Evolutionary conservation across 768 basidiomycete genomes (phyloP).

Genomic region (Cystobasidium tubakii): DNA sequence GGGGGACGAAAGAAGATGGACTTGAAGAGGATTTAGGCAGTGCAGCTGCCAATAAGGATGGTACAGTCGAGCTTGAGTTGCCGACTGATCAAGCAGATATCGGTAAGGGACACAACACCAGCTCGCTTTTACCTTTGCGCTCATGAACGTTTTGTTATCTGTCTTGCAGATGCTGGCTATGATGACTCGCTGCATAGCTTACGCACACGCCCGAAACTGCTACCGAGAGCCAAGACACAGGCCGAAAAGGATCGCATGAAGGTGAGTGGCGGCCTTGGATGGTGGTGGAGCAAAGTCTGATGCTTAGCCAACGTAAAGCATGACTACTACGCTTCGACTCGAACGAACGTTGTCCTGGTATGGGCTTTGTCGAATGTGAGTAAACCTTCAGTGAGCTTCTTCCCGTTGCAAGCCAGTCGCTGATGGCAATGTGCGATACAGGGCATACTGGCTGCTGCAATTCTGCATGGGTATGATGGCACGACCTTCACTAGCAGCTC

Average conservation of each 20-base stretch:
- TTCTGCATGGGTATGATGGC: conserved; percentile 61
- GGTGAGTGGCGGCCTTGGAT: no score
- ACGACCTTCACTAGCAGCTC: conserved; percentile 59
- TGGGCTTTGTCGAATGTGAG: conserved; percentile 81
- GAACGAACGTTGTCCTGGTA: conserved; percentile 70
- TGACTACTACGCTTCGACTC: conserved; percentile 80
- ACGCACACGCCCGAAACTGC: conserved; percentile 44
- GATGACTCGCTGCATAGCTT: conserved; percentile 72
- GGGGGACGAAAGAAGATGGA: conserved; percentile 46
- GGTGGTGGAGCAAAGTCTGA: no score
- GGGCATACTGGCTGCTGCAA: conserved; percentile 65
- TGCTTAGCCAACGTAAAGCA: no score
- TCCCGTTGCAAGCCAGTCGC: not conserved
- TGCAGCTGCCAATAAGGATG: conserved; percentile 38
- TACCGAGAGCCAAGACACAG: conserved; percentile 46
- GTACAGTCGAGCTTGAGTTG: conserved; percentile 43
- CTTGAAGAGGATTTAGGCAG: conserved; percentile 44
- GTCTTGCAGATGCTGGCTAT: conserved; percentile 63
- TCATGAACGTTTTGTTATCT: not conserved
- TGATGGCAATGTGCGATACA: conserved; percentile 48
- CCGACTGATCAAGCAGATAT: conserved; percentile 45
- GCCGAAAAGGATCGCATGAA: conserved; percentile 48
- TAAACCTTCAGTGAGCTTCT: conserved; percentile 1
- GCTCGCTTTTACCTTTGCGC: not conserved
- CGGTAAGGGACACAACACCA: conserved; percentile 22